Evolutionary conservation across 2,329 filamentous ascomycete species (phyloP).

Genomic region (Pseudocercospora macadamiae): DNA sequence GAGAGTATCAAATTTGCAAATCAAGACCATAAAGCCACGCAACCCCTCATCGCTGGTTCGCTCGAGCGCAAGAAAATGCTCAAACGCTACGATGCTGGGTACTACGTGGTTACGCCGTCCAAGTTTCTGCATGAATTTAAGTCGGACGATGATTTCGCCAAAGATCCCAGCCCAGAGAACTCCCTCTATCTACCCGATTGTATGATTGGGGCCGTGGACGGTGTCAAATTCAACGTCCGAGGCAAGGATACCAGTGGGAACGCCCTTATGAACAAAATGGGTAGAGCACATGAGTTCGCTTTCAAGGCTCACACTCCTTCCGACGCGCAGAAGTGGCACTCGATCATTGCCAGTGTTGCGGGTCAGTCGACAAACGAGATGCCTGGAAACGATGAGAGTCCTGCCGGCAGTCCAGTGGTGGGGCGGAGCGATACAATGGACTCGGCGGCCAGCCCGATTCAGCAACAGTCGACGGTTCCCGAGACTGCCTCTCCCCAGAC

Average conservation of each 20-base stretch:
- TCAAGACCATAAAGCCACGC: slow-evolving; percentile 78
- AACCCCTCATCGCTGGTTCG: slow-evolving; percentile 81
- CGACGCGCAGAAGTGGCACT: slow-evolving; percentile 85
- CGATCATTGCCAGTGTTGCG: slow-evolving; percentile 66
- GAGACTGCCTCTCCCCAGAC: background rate
- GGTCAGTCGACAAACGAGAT: slow-evolving; percentile 52
- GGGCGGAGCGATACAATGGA: slow-evolving; percentile 12
- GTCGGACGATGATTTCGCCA: slow-evolving; percentile 74
- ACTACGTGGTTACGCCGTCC: slow-evolving; percentile 87
- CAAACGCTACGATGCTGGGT: slow-evolving; percentile 75
- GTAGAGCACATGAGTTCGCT: slow-evolving; percentile 74
- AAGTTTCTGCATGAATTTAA: slow-evolving; percentile 97
- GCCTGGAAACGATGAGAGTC: slow-evolving; percentile 42
- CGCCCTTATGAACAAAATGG: slow-evolving; percentile 77
- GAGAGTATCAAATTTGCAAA: slow-evolving; percentile 82
- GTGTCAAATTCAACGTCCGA: slow-evolving; percentile 90
- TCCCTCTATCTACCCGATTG: slow-evolving; percentile 94
- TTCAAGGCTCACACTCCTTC: slow-evolving; percentile 85
- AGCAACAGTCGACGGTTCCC: background rate
- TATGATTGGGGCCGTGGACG: slow-evolving; percentile 69
- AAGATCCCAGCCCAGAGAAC: slow-evolving; percentile 80
- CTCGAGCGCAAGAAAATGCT: slow-evolving; percentile 91
- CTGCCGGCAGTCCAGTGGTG: slow-evolving; percentile 36
- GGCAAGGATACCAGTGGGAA: slow-evolving; percentile 85
- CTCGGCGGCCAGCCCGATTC: background rate